Evolutionary conservation across 169 alveolate species (phyloP), one percentile per base, ranked within the genome.

Genomic region (Cystoisospora suis): DNA sequence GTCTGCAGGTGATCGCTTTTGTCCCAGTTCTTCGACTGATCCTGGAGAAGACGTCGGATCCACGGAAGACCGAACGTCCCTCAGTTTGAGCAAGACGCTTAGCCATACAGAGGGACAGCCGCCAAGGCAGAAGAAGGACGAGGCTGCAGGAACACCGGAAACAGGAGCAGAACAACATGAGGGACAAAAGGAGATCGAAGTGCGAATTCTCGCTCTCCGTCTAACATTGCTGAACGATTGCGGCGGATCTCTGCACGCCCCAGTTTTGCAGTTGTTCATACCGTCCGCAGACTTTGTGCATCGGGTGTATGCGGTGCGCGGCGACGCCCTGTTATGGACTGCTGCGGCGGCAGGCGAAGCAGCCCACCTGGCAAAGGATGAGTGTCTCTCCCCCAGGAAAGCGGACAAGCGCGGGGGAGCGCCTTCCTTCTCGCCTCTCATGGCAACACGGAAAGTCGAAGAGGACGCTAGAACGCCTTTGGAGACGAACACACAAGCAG

Each of bases 201-300:
- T 72, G 83, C 83, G 32, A 3, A 34, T 38, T 38, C 3, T 38
- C 83, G 83, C 77, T 34, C 69, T 88, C 61, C 80, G 89, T 9
- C 75, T 88, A 32, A 88, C 92, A 23, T 85, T 88, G n/a, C 89
- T 88, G 53, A 59, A 79, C 56, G 88, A 79, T 23, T 77, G 61
- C 81, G 49, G 72, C 44, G 92, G 77, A 34, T 75, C 85, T 36
- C 77, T 88, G 40, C 88, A 88, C 27, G 92, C 92, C 7, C 92
- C 92, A 36, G 58, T 88, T 4, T 47, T 88, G 42, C 92, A 88
- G 85, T 32, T 79, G 29, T 53, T 56, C 34, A 61, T 88, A 70
- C 81, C 61, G 61, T 38, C 53, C 88, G 53, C 92, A 45, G 56
- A 81, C 77, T 65, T 44, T 45, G 69, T 53, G 65, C 59, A 58